These are phyloP conservation scores for Blastomyces gilchristii DNA, from an alignment of 2,329 filamentous ascomycete species.

Conservation along the genomic window DNA sequence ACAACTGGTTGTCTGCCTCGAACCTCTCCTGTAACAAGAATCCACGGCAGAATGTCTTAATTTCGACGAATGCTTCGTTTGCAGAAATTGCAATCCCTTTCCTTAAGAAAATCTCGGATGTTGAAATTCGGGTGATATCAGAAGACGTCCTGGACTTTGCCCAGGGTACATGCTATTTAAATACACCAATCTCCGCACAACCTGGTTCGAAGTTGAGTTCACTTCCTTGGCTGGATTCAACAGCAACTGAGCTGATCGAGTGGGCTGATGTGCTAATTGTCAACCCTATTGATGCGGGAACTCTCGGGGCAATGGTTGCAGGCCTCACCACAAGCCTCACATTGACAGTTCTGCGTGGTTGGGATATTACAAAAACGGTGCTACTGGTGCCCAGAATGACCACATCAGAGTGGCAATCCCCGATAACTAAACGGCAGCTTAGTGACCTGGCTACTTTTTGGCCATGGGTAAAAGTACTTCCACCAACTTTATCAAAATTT, in stretches of 20 bases:
- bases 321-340: slow-evolving; percentile 73
- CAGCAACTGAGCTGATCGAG: slow-evolving; percentile 55
- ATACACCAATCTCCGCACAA: slow-evolving; percentile 27
- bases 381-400: slow-evolving; percentile 84
- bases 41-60: slow-evolving; percentile 25
- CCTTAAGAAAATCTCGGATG: slow-evolving; percentile 28
- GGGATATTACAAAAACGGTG: slow-evolving; percentile 78
- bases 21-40: slow-evolving; percentile 7
- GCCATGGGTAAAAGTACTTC: slow-evolving; percentile 75
- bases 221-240: slow-evolving; percentile 33
- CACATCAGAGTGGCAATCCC: slow-evolving; percentile 78
- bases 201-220: slow-evolving; percentile 31
- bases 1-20: background rate
- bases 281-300: slow-evolving; percentile 74
- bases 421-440: slow-evolving; percentile 77
- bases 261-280: slow-evolving; percentile 85
- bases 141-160: slow-evolving; percentile 21
- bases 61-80: slow-evolving; percentile 33
- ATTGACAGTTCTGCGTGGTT: slow-evolving; percentile 70
- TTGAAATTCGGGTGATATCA: slow-evolving; percentile 35
- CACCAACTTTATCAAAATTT: slow-evolving; percentile 75
- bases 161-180: slow-evolving; percentile 31
- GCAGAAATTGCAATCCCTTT: slow-evolving; percentile 31
- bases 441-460: slow-evolving; percentile 73
- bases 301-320: slow-evolving; percentile 75